Conservation (phyloP, 176 grass and related monocot species). For the Carex parvula region DNA sequence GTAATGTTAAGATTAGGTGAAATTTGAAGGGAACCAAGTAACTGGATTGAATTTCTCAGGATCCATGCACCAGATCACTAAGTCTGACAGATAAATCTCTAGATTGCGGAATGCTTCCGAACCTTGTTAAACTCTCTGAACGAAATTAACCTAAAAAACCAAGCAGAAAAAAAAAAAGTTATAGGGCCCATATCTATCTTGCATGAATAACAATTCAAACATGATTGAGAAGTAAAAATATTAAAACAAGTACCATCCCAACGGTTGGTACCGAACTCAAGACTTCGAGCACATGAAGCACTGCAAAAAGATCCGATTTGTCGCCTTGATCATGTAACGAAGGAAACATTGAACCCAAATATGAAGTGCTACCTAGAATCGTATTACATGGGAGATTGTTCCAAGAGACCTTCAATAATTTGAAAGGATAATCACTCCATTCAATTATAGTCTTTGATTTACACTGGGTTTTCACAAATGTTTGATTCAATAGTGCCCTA, state of each 20-base stretch:
- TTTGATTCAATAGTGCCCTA: not conserved
- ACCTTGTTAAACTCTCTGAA: not conserved
- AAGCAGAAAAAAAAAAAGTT: not conserved
- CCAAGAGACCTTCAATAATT: not conserved
- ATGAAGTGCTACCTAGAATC: not conserved
- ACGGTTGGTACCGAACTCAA: not conserved
- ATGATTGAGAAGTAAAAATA: not conserved
- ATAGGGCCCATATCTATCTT: not conserved
- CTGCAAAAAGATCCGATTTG: not conserved
- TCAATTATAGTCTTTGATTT: not conserved
- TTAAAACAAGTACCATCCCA: not conserved
- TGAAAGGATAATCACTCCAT: not conserved
- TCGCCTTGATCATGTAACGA: not conserved
- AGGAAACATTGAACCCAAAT: not conserved
- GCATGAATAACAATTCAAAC: not conserved
- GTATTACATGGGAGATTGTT: no score
- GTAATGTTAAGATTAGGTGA: not conserved
- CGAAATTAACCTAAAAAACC: not conserved
- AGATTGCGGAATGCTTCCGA: not conserved
- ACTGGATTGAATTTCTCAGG: not conserved
- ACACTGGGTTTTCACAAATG: not conserved
- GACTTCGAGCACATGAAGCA: not conserved
- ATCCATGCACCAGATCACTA: not conserved
- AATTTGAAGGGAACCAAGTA: not conserved
- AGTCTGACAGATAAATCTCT: not conserved